These are phyloP conservation scores for Diplocarpon rosae DNA, from an alignment of 2,329 filamentous ascomycete genomes.

Conservation along the genomic window DNA sequence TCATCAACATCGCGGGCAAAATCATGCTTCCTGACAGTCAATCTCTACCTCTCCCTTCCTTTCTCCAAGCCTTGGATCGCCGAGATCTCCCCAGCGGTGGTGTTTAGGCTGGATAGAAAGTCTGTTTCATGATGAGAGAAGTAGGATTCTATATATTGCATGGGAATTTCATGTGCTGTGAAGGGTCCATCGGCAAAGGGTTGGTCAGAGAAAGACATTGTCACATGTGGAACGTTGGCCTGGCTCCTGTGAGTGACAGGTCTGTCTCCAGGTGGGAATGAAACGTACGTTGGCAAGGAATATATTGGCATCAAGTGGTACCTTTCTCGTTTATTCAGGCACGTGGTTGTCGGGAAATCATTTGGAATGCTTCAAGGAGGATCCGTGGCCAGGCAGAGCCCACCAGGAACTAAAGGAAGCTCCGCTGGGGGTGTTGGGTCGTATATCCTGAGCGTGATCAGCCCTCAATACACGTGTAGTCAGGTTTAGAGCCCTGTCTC, in stretches of 20 bases:
- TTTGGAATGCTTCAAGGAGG: slow-evolving; percentile 34
- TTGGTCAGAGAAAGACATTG: slow-evolving; percentile 44
- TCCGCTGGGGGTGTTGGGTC: slow-evolving; percentile 32
- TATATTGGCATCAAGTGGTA: slow-evolving; percentile 41
- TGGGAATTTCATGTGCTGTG: slow-evolving; percentile 41
- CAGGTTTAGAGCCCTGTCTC: slow-evolving; percentile 31
- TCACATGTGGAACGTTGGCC: slow-evolving; percentile 47
- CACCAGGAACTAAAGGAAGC: slow-evolving; percentile 32
- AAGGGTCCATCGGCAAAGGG: slow-evolving; percentile 45
- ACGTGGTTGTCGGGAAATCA: slow-evolving; percentile 30
- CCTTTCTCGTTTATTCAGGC: slow-evolving; percentile 35
- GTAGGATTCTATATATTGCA: slow-evolving; percentile 45
- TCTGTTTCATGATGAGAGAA: slow-evolving; percentile 41
- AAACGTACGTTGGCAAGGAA: slow-evolving; percentile 35
- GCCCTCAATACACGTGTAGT: slow-evolving; percentile 26
- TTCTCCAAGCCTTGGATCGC: slow-evolving; percentile 18
- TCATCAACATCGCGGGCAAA: slow-evolving; percentile 33
- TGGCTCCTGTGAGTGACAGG: slow-evolving; percentile 8
- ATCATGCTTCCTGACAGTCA: slow-evolving; percentile 39
- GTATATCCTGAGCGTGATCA: slow-evolving; percentile 39
- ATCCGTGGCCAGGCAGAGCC: slow-evolving; percentile 35
- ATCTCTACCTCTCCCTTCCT: slow-evolving; percentile 31
- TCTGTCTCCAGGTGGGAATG: too few relatives aligned
- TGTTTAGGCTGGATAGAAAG: slow-evolving; percentile 35
- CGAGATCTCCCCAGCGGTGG: slow-evolving; percentile 40